phyloP scores from a whole-genome alignment of 176 grass and related monocot genomes.

The Tuctoria greenei region DNA sequence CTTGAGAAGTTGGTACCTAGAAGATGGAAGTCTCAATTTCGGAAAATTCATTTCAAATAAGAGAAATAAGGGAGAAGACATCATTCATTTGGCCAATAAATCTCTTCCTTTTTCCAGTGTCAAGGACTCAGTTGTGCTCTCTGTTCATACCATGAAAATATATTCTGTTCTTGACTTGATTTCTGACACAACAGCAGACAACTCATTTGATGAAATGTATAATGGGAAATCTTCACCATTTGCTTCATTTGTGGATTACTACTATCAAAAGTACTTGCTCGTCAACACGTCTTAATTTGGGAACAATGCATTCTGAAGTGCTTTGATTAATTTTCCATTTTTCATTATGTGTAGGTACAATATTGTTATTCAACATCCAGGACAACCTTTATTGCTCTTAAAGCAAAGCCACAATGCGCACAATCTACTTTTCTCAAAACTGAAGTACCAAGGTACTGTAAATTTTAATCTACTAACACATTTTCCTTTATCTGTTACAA shows the following conservation, averaged over 20 bases:
- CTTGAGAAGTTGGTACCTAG: constrained; percentile 60
- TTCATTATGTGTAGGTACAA: constrained; percentile 59
- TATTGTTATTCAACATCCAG: constrained; percentile 76
- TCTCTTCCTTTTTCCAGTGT: constrained; percentile 49
- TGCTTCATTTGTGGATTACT: constrained; percentile 64
- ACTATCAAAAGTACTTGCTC: constrained; percentile 55
- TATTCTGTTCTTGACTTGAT: constrained; percentile 77
- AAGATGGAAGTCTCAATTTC: constrained; percentile 34
- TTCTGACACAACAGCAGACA: constrained; percentile 52
- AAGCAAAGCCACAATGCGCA: constrained; percentile 91
- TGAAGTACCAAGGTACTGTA: constrained; percentile 51
- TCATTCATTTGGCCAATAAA: constrained; percentile 78
- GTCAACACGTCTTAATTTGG: constrained; percentile 8
- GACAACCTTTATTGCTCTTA: constrained; percentile 80
- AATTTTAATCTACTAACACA: neutral
- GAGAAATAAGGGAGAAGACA: constrained; percentile 37
- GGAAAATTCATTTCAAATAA: constrained; percentile 26
- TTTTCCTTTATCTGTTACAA: neutral
- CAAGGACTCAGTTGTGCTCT: constrained; percentile 76
- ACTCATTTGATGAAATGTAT: constrained; percentile 69
- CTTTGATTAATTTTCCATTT: constrained; percentile 19
- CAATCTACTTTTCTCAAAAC: constrained; percentile 84
- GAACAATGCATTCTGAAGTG: constrained; percentile 17
- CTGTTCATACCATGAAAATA: constrained; percentile 84
- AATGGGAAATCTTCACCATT: constrained; percentile 53